Percentiles rank a stretch among this genome's conserved stretches.
Conservation (phyloP, 495 filamentous ascomycete species). For the Haplographium delicatum region DNA sequence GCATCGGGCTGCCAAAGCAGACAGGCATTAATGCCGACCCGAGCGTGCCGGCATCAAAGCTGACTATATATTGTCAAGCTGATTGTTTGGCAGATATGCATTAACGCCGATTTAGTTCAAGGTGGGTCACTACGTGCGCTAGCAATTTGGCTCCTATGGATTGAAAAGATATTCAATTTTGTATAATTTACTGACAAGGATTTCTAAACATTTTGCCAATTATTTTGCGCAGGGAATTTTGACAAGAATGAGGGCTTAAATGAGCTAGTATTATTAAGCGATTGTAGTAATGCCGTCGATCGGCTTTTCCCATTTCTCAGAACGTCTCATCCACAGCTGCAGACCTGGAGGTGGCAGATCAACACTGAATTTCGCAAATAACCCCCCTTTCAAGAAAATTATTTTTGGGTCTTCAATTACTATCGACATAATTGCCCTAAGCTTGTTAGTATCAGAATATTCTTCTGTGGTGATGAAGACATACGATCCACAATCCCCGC, state of each 20-base stretch:
- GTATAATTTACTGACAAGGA: no score
- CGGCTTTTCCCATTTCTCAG: constrained; percentile 11
- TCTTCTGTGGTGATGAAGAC: neutral
- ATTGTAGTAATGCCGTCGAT: neutral
- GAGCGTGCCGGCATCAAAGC: no score
- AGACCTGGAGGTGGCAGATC: constrained; percentile 6
- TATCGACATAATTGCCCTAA: constrained; percentile 7
- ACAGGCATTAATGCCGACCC: no score
- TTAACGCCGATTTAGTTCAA: no score
- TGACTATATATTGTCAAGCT: no score
- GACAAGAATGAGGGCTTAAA: neutral
- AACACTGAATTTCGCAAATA: constrained; percentile 10
- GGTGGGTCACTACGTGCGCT: no score
- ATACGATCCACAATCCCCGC: constrained; percentile 13
- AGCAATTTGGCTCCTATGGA: no score
- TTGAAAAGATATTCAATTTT: no score
- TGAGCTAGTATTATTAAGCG: neutral
- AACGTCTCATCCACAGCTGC: constrained; percentile 7
- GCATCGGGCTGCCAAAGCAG: no score
- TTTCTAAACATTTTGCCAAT: no score
- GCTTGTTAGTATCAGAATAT: neutral
- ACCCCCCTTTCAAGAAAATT: constrained; percentile 7
- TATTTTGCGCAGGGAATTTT: no score
- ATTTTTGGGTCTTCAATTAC: neutral
- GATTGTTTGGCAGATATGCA: no score